These are phyloP conservation scores for Pestalotiopsis fici DNA, from an alignment of 2,329 filamentous ascomycete species.

Conservation along the genomic window DNA sequence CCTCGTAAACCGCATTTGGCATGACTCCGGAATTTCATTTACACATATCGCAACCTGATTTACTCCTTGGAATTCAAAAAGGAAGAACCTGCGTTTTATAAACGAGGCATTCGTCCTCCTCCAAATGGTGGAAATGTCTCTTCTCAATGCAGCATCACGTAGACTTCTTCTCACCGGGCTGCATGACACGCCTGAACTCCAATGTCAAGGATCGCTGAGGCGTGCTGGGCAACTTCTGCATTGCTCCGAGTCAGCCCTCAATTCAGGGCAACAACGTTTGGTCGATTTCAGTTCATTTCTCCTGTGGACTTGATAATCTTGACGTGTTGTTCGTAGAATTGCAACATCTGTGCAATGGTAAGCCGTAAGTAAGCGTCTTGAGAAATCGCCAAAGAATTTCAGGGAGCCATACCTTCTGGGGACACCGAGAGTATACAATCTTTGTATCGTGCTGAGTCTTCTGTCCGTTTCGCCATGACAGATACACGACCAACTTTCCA, in stretches of 20 bases:
- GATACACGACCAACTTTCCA: slow-evolving; percentile 64
- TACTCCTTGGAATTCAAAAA: neutral
- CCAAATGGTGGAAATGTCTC: neutral
- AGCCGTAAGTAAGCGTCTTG: neutral
- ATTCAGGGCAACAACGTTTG: neutral
- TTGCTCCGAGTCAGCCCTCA: neutral
- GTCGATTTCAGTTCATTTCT: neutral
- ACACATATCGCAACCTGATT: neutral
- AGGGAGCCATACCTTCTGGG: slow-evolving; percentile 66
- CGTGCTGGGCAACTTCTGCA: neutral
- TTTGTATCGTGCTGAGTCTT: slow-evolving; percentile 74
- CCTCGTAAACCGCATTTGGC: neutral
- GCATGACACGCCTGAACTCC: neutral
- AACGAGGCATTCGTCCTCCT: neutral
- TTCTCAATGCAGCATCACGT: neutral
- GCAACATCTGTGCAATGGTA: slow-evolving; percentile 49
- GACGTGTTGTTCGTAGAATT: slow-evolving; percentile 61
- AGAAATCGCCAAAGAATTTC: neutral
- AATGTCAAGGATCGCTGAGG: neutral
- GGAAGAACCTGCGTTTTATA: neutral
- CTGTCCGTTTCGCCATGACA: slow-evolving; percentile 72
- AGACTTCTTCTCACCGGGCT: neutral
- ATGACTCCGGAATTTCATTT: neutral
- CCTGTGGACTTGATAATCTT: slow-evolving; percentile 46
- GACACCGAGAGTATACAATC: slow-evolving; percentile 73